These are phyloP conservation scores for Raphidocelis subcapitata DNA, from an alignment of 139 green algal genomes.

Conservation along the genomic window DNA sequence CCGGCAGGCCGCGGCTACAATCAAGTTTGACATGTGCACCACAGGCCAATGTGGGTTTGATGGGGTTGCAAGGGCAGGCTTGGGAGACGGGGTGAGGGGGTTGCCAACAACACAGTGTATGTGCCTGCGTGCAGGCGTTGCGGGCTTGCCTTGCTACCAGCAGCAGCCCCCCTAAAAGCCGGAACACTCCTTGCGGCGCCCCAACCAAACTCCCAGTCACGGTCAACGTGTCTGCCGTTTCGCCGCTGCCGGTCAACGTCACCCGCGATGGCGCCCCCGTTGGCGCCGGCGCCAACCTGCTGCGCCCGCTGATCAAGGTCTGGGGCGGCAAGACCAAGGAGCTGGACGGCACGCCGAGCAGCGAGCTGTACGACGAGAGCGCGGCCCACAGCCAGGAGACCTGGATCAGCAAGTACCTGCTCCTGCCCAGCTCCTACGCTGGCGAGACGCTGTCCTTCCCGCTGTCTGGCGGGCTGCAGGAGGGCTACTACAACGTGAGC, in stretches of 20 bases:
- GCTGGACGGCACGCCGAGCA: background rate
- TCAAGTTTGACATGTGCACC: too few species aligned
- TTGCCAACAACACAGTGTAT: too few species aligned
- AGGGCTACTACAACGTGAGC: background rate
- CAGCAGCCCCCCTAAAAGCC: too few species aligned
- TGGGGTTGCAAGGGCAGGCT: too few species aligned
- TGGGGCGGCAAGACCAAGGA: background rate
- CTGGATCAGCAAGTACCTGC: background rate
- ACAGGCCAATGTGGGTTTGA: too few species aligned
- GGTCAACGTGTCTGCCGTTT: background rate
- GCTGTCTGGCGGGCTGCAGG: background rate
- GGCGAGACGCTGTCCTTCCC: too few species aligned
- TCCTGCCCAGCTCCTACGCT: background rate
- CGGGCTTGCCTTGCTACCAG: too few species aligned
- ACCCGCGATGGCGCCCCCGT: background rate
- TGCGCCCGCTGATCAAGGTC: constrained; percentile 3
- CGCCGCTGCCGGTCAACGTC: background rate
- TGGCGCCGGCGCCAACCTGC: background rate
- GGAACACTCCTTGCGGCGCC: too few species aligned
- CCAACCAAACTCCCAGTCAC: too few species aligned
- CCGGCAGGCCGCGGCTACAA: too few species aligned
- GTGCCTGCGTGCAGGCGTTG: too few species aligned
- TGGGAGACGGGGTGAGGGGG: too few species aligned
- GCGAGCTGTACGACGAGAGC: background rate
- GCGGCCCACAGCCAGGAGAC: background rate